Conservation (phyloP, 371 early-diverging fungal species). For the Encephalitozoon hellem region DNA sequence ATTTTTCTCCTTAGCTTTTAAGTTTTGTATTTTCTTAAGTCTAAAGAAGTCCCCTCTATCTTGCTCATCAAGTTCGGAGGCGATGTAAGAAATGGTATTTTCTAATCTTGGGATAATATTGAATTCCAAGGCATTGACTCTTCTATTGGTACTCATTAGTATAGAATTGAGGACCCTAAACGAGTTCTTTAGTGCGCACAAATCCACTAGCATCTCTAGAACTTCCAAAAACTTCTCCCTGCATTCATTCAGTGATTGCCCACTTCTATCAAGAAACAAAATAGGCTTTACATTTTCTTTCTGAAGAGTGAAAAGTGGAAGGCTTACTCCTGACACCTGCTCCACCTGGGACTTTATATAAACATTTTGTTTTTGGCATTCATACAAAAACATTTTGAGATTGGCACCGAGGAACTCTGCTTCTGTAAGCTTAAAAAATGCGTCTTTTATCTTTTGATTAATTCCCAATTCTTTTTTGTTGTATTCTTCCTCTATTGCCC, state of each 20-base stretch:
- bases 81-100: conserved; percentile 90
- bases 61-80: conserved; percentile 93
- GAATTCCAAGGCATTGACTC: conserved; percentile 96
- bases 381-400: conserved; percentile 62
- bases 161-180: conserved; percentile 93
- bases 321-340: conserved; percentile 46
- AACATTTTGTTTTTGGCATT: conserved; percentile 43
- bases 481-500: conserved; percentile 81
- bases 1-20: conserved; percentile 32
- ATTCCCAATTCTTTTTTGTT: conserved; percentile 71
- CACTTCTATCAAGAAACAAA: conserved; percentile 88
- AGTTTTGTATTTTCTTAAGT: conserved; percentile 58
- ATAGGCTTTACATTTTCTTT: conserved; percentile 10
- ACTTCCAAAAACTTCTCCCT: conserved; percentile 83
- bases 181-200: conserved; percentile 75
- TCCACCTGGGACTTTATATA: conserved; percentile 28
- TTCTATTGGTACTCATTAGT: conserved; percentile 90
- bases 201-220: conserved; percentile 79
- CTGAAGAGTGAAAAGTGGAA: conserved; percentile 38
- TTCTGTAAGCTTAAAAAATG: conserved; percentile 88
- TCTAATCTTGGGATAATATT: conserved; percentile 92
- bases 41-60: conserved; percentile 98
- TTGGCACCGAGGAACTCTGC: conserved; percentile 92
- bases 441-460: conserved; percentile 88
- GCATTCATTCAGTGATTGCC: conserved; percentile 82